Base-by-base conservation (phyloP, 1,284 basidiomycete species). In the Cutaneotrichosporon sp. region DNA sequence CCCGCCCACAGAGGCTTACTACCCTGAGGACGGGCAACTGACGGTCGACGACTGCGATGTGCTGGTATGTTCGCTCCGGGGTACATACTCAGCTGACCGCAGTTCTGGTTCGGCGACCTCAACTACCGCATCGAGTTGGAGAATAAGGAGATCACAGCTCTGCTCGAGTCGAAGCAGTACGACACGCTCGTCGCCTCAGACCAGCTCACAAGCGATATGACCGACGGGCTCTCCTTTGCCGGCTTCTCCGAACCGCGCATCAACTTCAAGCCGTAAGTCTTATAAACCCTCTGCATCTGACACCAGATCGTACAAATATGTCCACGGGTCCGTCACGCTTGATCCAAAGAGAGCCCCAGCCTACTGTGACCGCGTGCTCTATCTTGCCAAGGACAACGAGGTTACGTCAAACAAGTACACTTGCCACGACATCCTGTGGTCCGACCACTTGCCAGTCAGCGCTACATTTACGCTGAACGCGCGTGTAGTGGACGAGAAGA, bases 101-200 rank as follows among this genome's bases (percentile, higher is more conserved):
- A 71, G 69, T 69, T 73, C 59, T 73, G 71, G 71, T 43, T 67
- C 6, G 71, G 71, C 5, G 71, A 73, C 56, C 54, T 73, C 24
- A 73, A 73, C 51, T 73, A 68, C 33, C 62, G 71, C 6, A 42
- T 71, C 7, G 68, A 69, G 20, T 41, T 67, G 33, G 62, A 65
- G 17, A 65, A 68, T 32, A 52, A 59, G 5, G 61, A 65, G 8
- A 51, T 71, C 7, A 43, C 54, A 9, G 51, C 61, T 2, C 60
- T 69, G 24, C 61, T 64, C 11, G 59, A 65, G 38, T 49, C 58
- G 48, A 58, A 61, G 33, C 52, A 61, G 27, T 71, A 66, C 64
- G 37, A 51, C 3, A 55, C 41, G 2, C 52, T 73, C n/a, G 46
- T 73, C 17, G 62, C 62, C 14, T 61, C 66, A 10, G 71, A 73